These are phyloP conservation scores for Mycena capillaripes DNA, from an alignment of 768 basidiomycete genomes.

Conservation along the genomic window DNA sequence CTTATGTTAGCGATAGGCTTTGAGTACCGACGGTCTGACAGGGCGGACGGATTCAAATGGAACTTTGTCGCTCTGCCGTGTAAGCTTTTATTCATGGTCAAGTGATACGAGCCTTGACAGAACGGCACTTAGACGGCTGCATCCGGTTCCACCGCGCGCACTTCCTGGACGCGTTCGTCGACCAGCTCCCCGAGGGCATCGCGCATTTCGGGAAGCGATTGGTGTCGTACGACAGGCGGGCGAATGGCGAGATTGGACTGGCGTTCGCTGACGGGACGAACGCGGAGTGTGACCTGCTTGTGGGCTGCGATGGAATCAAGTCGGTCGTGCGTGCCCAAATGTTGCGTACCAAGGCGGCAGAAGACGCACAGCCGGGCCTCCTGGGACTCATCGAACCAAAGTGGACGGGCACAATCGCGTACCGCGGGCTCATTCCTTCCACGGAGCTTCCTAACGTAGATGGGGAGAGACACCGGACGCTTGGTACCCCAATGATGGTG, in stretches of 20 bases:
- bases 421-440: constrained; percentile 60
- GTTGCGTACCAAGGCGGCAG: constrained; percentile 43
- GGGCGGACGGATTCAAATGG: constrained; percentile 55
- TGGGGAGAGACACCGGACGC: constrained; percentile 48
- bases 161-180: constrained; percentile 59
- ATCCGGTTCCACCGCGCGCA: constrained; percentile 65
- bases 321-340: constrained; percentile 50
- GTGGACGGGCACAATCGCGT: constrained; percentile 62
- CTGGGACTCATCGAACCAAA: constrained; percentile 55
- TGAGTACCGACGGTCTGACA: constrained; percentile 61
- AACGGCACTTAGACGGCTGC: constrained; percentile 47
- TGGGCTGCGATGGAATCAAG: constrained; percentile 64
- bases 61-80: constrained; percentile 58
- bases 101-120: neutral
- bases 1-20: constrained; percentile 56
- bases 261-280: constrained; percentile 51
- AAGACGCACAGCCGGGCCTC: constrained; percentile 42
- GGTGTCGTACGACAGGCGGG: constrained; percentile 42
- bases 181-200: constrained; percentile 48
- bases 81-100: constrained; percentile 34
- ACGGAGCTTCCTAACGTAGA: constrained; percentile 47
- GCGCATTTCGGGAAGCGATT: constrained; percentile 56
- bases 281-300: constrained; percentile 54
- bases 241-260: constrained; percentile 34
- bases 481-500: constrained; percentile 61